Evolutionary conservation across 2,329 filamentous ascomycete genomes (phyloP).

Genomic region (Epichloe bromicola): DNA sequence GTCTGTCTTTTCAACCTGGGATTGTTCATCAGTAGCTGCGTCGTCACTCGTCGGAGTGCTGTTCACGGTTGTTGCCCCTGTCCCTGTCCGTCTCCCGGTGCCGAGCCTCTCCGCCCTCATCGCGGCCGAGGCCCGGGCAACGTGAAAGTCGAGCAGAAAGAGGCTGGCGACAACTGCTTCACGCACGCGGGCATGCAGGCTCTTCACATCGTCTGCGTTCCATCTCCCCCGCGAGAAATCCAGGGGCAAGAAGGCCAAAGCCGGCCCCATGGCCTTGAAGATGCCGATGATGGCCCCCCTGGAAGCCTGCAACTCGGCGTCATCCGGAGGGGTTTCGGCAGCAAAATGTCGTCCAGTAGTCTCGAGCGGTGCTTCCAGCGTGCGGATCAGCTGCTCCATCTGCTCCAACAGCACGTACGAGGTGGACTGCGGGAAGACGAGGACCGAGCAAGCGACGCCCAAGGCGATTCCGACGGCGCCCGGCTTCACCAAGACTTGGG

Average conservation of each 20-base stretch:
- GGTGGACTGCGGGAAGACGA: slow-evolving; percentile 37
- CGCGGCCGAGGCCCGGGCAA: slow-evolving; percentile 15
- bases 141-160: slow-evolving; percentile 30
- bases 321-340: slow-evolving; percentile 12
- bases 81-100: background rate
- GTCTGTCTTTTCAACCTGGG: slow-evolving; percentile 3
- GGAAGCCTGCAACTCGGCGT: slow-evolving; percentile 15
- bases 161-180: slow-evolving; percentile 21
- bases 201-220: slow-evolving; percentile 28
- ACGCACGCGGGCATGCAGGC: slow-evolving; percentile 22
- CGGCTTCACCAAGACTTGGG: slow-evolving; percentile 28
- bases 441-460: slow-evolving; percentile 27
- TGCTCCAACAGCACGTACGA: slow-evolving; percentile 27
- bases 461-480: slow-evolving; percentile 32
- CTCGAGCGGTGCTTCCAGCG: slow-evolving; percentile 20
- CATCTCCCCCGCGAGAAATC: slow-evolving; percentile 33
- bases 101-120: slow-evolving; percentile 10
- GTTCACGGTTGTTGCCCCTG: background rate
- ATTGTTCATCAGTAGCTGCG: background rate
- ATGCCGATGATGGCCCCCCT: slow-evolving; percentile 17
- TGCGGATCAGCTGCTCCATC: slow-evolving; percentile 18
- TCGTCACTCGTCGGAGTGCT: background rate
- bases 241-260: slow-evolving; percentile 29
- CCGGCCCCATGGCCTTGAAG: slow-evolving; percentile 25
- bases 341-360: slow-evolving; percentile 15